Percentiles rank a stretch among this genome's conserved stretches.
Evolutionary conservation across 2,329 filamentous ascomycete species (phyloP).

Genomic region (Fusarium clavum): DNA sequence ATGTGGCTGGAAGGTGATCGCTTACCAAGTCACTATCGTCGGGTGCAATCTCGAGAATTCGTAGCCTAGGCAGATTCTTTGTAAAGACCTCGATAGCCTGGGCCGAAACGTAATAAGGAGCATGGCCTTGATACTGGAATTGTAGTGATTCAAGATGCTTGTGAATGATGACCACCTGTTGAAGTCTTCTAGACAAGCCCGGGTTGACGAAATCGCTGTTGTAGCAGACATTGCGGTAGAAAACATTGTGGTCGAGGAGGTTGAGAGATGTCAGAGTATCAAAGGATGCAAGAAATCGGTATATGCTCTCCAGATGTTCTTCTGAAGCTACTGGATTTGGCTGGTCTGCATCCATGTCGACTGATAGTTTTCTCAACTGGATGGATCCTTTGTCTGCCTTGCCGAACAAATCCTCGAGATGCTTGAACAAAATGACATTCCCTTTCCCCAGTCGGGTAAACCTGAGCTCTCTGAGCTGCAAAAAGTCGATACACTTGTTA

Average conservation of each 20-base stretch:
- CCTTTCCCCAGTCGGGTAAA: fast-evolving
- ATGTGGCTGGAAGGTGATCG: too few species aligned
- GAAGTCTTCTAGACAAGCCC: neutral
- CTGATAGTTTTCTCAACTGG: neutral
- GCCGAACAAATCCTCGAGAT: neutral
- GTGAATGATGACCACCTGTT: neutral
- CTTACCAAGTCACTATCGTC: neutral
- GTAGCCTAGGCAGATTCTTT: neutral
- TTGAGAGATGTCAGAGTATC: neutral
- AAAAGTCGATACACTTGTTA: conserved; percentile 6
- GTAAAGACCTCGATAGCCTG: fast-evolving
- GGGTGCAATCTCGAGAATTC: neutral
- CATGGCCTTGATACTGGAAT: neutral
- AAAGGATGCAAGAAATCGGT: conserved; percentile 13
- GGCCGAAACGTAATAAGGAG: neutral
- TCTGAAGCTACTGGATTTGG: neutral
- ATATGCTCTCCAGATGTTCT: neutral
- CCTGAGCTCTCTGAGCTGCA: neutral
- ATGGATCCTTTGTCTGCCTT: neutral
- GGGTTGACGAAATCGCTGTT: neutral
- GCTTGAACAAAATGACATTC: neutral
- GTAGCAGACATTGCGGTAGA: fast-evolving
- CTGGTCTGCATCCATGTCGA: neutral
- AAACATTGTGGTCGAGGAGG: neutral
- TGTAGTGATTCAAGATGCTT: neutral